Percentiles rank a stretch among this genome's conserved stretches.
Conservation (phyloP, 2,329 filamentous ascomycete species). For the Verticillium albo-atrum region DNA sequence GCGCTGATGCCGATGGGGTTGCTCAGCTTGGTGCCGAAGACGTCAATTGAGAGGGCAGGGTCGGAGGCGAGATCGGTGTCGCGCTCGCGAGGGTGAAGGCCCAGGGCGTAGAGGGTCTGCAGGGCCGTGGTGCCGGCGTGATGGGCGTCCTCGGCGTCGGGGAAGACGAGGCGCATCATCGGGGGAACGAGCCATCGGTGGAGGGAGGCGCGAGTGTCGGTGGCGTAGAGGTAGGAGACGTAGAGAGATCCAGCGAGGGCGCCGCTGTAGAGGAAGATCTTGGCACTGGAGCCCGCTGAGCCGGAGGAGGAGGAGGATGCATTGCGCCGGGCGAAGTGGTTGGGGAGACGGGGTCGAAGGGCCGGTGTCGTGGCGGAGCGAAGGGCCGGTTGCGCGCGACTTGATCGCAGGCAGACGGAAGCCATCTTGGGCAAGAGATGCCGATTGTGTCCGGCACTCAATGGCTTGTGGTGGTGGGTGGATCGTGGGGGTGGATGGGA, state of each 20-base stretch:
- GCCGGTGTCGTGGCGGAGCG: slow-evolving; percentile 11
- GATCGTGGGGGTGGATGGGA: not conserved
- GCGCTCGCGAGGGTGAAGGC: slow-evolving; percentile 79
- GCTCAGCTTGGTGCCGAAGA: slow-evolving; percentile 72
- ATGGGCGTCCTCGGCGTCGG: slow-evolving; percentile 90
- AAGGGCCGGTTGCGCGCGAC: slow-evolving; percentile 17
- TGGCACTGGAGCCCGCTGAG: slow-evolving; percentile 24
- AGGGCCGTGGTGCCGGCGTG: slow-evolving; percentile 69
- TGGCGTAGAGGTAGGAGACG: slow-evolving; percentile 62
- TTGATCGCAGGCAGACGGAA: slow-evolving; percentile 19
- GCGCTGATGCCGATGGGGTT: slow-evolving; percentile 96
- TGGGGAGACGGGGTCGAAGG: slow-evolving; percentile 18
- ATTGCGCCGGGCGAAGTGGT: slow-evolving; percentile 21
- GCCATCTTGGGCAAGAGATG: slow-evolving; percentile 22
- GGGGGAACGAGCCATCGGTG: slow-evolving; percentile 67
- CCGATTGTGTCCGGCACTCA: slow-evolving; percentile 25
- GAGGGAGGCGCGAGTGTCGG: slow-evolving; percentile 67
- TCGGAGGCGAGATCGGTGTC: slow-evolving; percentile 29
- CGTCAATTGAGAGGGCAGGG: slow-evolving; percentile 32
- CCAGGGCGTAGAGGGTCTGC: slow-evolving; percentile 67
- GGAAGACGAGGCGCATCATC: slow-evolving; percentile 59
- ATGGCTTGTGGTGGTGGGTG: slow-evolving; percentile 18
- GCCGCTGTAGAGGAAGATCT: slow-evolving; percentile 33
- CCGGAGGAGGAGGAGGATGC: slow-evolving; percentile 24
- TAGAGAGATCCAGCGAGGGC: slow-evolving; percentile 36